Evolutionary conservation across 352 stramenopile species (phyloP), one percentile per base, ranked within the genome.

Genomic region (Phytophthora cryptogea): DNA sequence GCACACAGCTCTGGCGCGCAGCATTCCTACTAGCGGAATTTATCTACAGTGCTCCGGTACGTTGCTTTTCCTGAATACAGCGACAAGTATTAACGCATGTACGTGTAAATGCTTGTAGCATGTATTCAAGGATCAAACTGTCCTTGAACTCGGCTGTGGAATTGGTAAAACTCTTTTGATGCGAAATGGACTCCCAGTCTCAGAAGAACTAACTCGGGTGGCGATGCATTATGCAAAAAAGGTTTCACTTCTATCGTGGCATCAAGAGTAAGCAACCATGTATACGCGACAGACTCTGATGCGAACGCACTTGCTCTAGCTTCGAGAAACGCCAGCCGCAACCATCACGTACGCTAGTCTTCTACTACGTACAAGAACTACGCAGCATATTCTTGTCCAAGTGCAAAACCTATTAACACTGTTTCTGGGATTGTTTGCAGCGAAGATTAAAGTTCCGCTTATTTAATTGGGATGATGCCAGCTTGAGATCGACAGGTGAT

Each of bases 11-110:
- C 43, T 83, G 82, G 79, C 71, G 77, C 28, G 79, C 74, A 45
- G 78, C 82, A 20, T 69, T 89, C 20, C 53, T 89, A 16, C 54
- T 89, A 16, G 72, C 72, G 5, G 79, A 89, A 45, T 86, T 74
- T 45, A 56, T 90, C 17, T 61, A 69, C 27, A 66, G 56, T 8
- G 30, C 43, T n/a, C 26, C 54, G 48, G 72, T 75, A 14, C 4
- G 48, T 59, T 31, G 16, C 14, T 37, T 5, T 41, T 52, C 49
- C 8, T 42, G 13, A 23, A 31, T 17, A 26, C 31, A 40, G 2
- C n/a, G 16, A 40, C 23, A 13, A n/a, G 6, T 52, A 36, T 39
- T 60, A 26, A 58, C 23, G 10, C 26, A 9, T 41, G 11, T 57
- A 39, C 10, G 9, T 17, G 17, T 6, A 17, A 5, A 32, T 13